Conservation (phyloP, 352 stramenopile genomes). For the Thalassiosira livingstoniorum region DNA sequence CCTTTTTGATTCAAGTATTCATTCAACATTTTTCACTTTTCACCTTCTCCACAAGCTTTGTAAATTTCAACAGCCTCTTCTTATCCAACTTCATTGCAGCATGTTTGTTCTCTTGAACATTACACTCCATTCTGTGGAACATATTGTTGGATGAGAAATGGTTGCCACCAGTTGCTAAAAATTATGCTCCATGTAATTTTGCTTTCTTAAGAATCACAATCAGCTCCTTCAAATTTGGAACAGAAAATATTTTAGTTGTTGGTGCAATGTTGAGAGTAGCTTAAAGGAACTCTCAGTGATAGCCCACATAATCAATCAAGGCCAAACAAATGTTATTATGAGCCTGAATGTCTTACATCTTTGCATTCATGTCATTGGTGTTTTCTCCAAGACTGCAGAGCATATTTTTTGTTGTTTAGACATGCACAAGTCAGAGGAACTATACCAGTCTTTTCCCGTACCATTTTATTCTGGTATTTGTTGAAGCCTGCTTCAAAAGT, state of each 20-base stretch:
- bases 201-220: conserved; percentile 1
- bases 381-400: neutral
- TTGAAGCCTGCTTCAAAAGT: too few relatives aligned
- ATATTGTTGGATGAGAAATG: conserved; percentile 12
- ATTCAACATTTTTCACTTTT: too few relatives aligned
- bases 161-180: conserved; percentile 9
- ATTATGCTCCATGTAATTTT: neutral
- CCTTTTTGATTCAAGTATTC: too few relatives aligned
- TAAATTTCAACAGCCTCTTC: neutral
- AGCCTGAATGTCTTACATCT: neutral
- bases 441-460: neutral
- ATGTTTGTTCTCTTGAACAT: neutral
- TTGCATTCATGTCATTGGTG: neutral
- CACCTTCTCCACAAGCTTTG: neutral
- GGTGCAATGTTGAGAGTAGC: neutral
- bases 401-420: neutral
- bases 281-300: neutral
- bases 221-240: conserved; percentile 1
- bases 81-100: neutral
- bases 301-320: neutral
- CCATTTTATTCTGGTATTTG: too few relatives aligned
- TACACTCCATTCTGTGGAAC: conserved; percentile 11
- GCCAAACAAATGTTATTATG: neutral
- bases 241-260: neutral
- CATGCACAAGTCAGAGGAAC: neutral